Evolutionary conservation across 2,329 filamentous ascomycete genomes (phyloP).

Genomic region (Aspergillus sergii): DNA sequence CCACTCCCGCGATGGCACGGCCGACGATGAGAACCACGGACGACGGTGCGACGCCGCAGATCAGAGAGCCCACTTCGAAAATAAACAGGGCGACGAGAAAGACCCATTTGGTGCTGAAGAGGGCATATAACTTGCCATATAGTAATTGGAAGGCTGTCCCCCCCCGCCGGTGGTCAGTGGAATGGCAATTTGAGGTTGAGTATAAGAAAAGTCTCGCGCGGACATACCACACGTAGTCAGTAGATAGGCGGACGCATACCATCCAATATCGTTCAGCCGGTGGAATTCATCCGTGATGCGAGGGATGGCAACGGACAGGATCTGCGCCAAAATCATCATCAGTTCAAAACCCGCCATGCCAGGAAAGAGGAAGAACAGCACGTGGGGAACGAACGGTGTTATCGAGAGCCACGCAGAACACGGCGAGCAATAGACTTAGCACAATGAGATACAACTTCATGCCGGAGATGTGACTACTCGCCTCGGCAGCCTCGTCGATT

Average conservation of each 20-base stretch:
- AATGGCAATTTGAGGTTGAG: no score
- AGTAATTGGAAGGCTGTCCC: background rate
- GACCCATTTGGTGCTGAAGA: background rate
- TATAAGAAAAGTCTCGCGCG: background rate
- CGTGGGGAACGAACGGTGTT: no score
- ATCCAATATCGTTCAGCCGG: background rate
- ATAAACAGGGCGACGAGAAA: background rate
- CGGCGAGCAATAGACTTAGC: background rate
- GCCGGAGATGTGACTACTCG: no score
- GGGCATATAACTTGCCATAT: background rate
- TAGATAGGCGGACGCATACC: background rate
- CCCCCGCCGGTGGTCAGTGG: background rate
- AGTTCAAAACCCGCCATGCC: no score
- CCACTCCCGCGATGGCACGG: background rate
- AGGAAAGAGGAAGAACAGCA: no score
- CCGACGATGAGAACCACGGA: background rate
- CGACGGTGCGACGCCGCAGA: background rate
- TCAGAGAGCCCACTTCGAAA: background rate
- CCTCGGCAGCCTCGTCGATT: no score
- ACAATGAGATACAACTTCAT: background rate
- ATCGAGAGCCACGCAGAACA: background rate
- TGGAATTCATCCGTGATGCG: background rate
- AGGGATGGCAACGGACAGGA: background rate
- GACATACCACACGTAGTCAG: background rate
- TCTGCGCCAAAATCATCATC: background rate